Base-by-base conservation (phyloP, 108 stramenopile genomes). In the Nitzschia inconspicua region DNA sequence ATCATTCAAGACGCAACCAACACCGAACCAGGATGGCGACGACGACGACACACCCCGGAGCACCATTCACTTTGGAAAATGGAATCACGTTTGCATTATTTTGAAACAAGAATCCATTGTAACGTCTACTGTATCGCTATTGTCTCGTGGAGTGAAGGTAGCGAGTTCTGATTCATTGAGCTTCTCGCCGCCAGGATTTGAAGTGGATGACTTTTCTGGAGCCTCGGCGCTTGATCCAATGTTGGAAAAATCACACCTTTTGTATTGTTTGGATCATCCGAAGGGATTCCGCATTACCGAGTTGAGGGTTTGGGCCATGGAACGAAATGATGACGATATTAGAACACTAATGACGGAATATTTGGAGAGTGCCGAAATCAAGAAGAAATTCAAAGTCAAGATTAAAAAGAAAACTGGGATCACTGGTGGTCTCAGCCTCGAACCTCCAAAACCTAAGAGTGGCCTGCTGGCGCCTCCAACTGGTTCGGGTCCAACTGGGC, bases 51-150 rank as follows among this genome's bases (percentile, higher is more conserved):
- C 29, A 16, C 52, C 61, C 2, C 27, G 32, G 22, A 72, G 44
- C 48, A 84, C 60, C 67, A 73, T 48, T 9, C 70, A 42, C 68
- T 88, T 50, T 52, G 84, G 86, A 18, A 78, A 78, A 2, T 94
- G 93, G 93, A 94, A 94, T 61, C 93, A 94, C 71, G 83, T 91
- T 5, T 87, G 85, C 47, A 8, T 94, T 36, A 64, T 60, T 26
- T 47, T 72, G 41, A 63, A 64, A 40, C 70, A 72, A 51, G 63
- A 64, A 44, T 55, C 63, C 1, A 52, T 64, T 3, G 64, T 57
- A 22, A 72, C 35, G 39, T 50, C 63, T 37, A 41, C 49, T 52
- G 50, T 66, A 44, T 58, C 70, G 66, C 28, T 79, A 49, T 32
- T 81, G 50, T 49, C 73, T 55, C 41, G 78, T 65, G 68, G 66